Base-by-base conservation (phyloP, 2,329 filamentous ascomycete species). In the Pestalotiopsis sp. region DNA sequence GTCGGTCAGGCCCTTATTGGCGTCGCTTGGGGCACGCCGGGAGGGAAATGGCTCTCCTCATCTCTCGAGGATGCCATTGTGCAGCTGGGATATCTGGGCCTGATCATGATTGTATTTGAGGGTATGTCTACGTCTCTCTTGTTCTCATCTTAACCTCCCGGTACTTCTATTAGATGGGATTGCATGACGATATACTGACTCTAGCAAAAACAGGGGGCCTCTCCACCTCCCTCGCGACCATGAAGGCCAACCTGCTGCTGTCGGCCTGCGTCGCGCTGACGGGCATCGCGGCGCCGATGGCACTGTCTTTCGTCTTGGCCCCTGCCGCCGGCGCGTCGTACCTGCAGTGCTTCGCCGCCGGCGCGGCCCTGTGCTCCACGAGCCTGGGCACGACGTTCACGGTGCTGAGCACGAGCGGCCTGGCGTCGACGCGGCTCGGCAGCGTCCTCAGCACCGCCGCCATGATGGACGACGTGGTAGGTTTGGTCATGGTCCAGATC, bases 401-500 rank as follows among this genome's bases (percentile, higher is more conserved):
- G 0, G 85, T 92, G 3, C 79, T 92, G 60, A 65, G 80, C 13
- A 77, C 81, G 0, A 84, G 82, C 25, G 83, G 83, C 0, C 78
- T 85, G 3, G 77, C 76, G 1, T 72, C 77, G 1, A 83, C 84
- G 1, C 80, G 85, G 7, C 75, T 87, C 4, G 85, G 93, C 81
- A 68, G 89, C 80, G 87, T 96, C 0, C 83, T 94, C 0, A 88
- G 88, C 2, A 90, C 88, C 69, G 92, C 92, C 1, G 93, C 93
- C 0, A 93, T 96, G 88, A 88, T 96, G 80, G 93, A 96, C 75
- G 93, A 96, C 79, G 90, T 95, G 0, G 86, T 93, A 1, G 92
- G 92, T 0, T 81, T 95, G 11, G 88, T 95, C 7, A 92, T 95
- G 88, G 91, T 94, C 0, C 88, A 93, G 72, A 86, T 95, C 60